Evolutionary conservation across 2,329 filamentous ascomycete species (phyloP), one percentile per base, ranked within the genome.

Genomic region (Diaporthe helianthi): DNA sequence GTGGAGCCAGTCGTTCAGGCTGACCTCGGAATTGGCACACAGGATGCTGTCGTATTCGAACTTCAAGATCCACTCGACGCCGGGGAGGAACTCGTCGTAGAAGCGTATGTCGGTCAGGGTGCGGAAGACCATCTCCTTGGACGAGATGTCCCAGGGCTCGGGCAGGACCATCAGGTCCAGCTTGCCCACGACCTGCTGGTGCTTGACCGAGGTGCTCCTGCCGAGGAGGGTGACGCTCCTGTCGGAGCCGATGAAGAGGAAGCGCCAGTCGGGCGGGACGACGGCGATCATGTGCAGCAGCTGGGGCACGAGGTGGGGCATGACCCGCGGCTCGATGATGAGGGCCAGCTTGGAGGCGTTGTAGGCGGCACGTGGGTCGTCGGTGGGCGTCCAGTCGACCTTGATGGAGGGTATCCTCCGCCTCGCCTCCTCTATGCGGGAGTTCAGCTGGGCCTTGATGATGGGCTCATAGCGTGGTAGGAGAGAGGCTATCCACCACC

Each of bases 41-140:
- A 87, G 76, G 70, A 87, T 85, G 72, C 82, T 84, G 77, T 88
- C 86, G 65, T 83, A 83, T 78, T 85, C 84, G 77, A 87, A 88
- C 26, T 87, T 76, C 29, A 88, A 79, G 38, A 88, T 76, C 81
- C 83, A 86, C 76, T 88, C 86, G 15, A 84, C 84, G 0, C 84
- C 82, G 58, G 79, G 77, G 33, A 87, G 76, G 8, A 83, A 80
- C 3, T 73, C 75, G 73, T 87, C 83, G 76, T 87, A 88, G 2
- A 88, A 78, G 81, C 84, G 85, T 29, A 82, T 74, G 19, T 76
- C 84, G 4, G 86, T 88, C 51, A 88, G 77, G 71, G 87, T 86
- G 49, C 82, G 81, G 71, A 80, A 83, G 65, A 87, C 84, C 76
- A 84, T 81, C 76, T 88, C 86, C 73, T 85, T 82, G 15, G 81